Base-by-base conservation (phyloP, 768 basidiomycete species). In the Leccinum rimulosum region DNA sequence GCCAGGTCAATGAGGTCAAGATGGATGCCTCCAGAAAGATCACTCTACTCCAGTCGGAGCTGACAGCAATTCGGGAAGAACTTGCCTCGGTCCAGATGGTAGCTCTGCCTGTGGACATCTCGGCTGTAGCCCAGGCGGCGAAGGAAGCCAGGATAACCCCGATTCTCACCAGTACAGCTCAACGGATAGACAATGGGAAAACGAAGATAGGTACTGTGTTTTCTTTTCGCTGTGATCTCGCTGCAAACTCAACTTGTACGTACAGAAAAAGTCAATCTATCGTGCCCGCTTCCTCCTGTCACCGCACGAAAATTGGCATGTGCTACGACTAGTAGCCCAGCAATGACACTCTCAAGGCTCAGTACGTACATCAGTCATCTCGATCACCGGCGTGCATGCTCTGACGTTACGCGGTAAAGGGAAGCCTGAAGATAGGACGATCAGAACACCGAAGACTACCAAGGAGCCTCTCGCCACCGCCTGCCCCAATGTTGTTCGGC, bases 1-100 rank as follows among this genome's bases (percentile, higher is more conserved):
- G 56, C 43, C 66, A 66, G 33, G 12, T 62, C 14, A 55, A 51
- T 2, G 59, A 36, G 7, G 35, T 64, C 55, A 68, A 55, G 54
- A 61, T 59, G 17, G 62, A 68, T 19, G 3, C 58, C 4, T 36
- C 68, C 0, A 58, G 52, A 15, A 69, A 60, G 61, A 61, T 66
- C 6, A 31, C 43, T 3, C 57, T 66, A 19, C 47, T 64, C 2
- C 54, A 68, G 28, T 56, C 59, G 11, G 68, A 57, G 15, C 19
- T 70, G n/a, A 60, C 49, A 0, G 43, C 30, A 9, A 43, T 64
- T 27, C 56, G 28, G 30, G 40, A 49, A 10, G 62, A 64, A 11
- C 55, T 70, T 25, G 19, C 40, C 12, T 17, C 33, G 15, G 15
- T 60, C 54, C 63, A 56, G 65, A 30, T 27, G 28, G 10, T 28